Evolutionary conservation across 108 stramenopile genomes (phyloP).

Genomic region (Chaetoceros tenuissimus): DNA sequence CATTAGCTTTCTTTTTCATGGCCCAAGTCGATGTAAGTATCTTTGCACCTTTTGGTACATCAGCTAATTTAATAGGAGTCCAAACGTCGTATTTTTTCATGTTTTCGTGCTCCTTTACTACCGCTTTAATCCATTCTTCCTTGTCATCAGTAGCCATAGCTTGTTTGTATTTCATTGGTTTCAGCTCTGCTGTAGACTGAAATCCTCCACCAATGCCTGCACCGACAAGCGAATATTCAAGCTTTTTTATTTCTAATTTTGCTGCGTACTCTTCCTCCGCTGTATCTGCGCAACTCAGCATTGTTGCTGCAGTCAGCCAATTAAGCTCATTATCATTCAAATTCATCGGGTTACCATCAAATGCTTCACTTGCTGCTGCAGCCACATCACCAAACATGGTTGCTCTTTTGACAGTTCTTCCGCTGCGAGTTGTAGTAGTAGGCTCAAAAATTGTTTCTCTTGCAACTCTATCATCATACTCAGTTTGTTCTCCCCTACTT

Average conservation of each 20-base stretch:
- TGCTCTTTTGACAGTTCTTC: background rate
- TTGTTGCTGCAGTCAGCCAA: background rate
- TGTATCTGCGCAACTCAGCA: background rate
- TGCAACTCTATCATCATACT: background rate
- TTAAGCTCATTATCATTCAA: no score
- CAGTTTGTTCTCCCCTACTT: background rate
- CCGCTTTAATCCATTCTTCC: slow-evolving; percentile 22
- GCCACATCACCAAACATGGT: background rate
- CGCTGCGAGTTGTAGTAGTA: background rate
- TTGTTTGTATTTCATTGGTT: slow-evolving; percentile 31
- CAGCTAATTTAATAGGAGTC: slow-evolving; percentile 1
- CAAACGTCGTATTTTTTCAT: slow-evolving; percentile 18
- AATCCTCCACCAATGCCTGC: slow-evolving; percentile 32
- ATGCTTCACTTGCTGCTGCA: background rate
- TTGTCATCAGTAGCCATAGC: slow-evolving; percentile 21
- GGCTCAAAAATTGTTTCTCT: background rate
- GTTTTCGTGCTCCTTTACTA: slow-evolving; percentile 27
- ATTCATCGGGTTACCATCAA: background rate
- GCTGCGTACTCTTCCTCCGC: background rate
- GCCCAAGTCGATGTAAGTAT: slow-evolving; percentile 27
- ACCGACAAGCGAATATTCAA: no score
- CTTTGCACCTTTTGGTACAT: slow-evolving; percentile 26
- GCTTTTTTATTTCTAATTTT: background rate
- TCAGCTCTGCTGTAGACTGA: slow-evolving; percentile 20
- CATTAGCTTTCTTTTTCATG: slow-evolving; percentile 39